Evolutionary conservation across 2,329 filamentous ascomycete species (phyloP).

Genomic region (Escovopsis weberi): DNA sequence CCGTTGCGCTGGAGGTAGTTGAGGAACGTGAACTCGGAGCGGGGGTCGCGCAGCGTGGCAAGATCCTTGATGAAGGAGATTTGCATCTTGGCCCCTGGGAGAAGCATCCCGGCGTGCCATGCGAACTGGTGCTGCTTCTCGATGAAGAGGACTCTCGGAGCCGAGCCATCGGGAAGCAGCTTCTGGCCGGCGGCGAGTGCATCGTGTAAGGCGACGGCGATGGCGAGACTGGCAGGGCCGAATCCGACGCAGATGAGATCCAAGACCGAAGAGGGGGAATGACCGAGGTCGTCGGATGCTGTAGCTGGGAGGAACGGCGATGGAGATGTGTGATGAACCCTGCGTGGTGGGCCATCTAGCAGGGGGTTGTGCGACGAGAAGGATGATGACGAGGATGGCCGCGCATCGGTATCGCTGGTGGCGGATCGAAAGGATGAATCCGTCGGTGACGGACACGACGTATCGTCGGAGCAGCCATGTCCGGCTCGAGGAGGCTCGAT

Average conservation of each 20-base stretch:
- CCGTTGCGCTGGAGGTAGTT: constrained; percentile 79
- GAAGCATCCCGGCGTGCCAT: constrained; percentile 92
- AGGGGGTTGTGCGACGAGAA: background rate
- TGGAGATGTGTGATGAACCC: background rate
- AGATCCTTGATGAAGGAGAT: constrained; percentile 97
- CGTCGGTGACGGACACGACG: too few species aligned
- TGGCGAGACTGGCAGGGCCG: constrained; percentile 76
- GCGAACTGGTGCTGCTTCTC: constrained; percentile 74
- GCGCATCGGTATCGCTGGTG: too few species aligned
- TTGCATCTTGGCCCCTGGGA: constrained; percentile 90
- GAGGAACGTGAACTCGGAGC: constrained; percentile 85
- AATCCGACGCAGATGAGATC: constrained; percentile 89
- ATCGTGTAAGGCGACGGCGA: constrained; percentile 82
- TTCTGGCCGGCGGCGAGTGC: constrained; percentile 38
- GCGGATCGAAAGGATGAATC: too few species aligned
- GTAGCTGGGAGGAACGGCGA: constrained; percentile 31
- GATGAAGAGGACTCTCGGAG: constrained; percentile 69
- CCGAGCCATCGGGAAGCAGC: constrained; percentile 24
- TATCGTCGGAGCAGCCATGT: too few species aligned
- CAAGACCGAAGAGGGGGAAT: constrained; percentile 34
- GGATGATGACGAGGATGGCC: too few species aligned
- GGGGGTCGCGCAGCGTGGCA: constrained; percentile 74
- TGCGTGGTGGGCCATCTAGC: background rate
- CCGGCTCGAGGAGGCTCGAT: too few species aligned
- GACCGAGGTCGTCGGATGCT: constrained; percentile 9